These are phyloP conservation scores for Neoboletus brunneissimus DNA, from an alignment of 768 basidiomycete genomes.

Conservation along the genomic window DNA sequence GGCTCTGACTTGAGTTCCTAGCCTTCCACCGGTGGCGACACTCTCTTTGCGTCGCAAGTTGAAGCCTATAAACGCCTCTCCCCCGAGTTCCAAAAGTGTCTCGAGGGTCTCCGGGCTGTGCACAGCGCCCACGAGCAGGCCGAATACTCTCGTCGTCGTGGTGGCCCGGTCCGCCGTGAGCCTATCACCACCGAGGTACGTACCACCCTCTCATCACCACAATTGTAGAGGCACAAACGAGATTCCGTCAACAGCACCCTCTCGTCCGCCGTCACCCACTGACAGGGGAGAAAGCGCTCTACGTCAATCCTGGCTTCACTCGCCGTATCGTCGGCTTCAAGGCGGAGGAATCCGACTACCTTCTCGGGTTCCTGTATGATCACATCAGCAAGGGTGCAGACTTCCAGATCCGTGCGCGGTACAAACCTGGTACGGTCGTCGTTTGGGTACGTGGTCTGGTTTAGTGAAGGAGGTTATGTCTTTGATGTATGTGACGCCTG, in stretches of 20 bases:
- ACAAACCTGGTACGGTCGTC: not conserved
- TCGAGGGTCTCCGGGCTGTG: conserved; percentile 55
- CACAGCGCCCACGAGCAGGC: conserved; percentile 55
- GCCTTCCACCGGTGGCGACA: conserved; percentile 45
- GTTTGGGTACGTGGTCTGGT: not conserved
- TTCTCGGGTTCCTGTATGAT: not conserved
- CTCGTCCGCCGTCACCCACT: conserved; percentile 58
- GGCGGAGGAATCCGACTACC: conserved; percentile 49
- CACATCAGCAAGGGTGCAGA: not conserved
- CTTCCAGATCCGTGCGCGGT: not conserved
- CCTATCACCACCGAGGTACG: not conserved
- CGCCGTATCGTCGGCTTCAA: conserved; percentile 24
- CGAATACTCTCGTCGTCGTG: conserved; percentile 35
- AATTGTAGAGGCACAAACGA: not conserved
- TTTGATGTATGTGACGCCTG: not conserved
- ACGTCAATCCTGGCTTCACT: conserved; percentile 51
- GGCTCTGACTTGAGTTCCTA: conserved; percentile 12
- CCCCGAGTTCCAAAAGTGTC: conserved; percentile 49
- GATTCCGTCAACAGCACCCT: conserved; percentile 20
- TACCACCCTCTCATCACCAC: not conserved
- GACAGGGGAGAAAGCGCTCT: conserved; percentile 45
- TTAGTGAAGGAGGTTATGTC: not conserved
- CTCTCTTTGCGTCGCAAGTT: conserved; percentile 54
- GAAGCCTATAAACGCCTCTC: conserved; percentile 61
- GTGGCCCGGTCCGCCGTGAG: not conserved